phyloP scores from a whole-genome alignment of 495 filamentous ascomycete species.

The Thermothielavioides terrestris region DNA sequence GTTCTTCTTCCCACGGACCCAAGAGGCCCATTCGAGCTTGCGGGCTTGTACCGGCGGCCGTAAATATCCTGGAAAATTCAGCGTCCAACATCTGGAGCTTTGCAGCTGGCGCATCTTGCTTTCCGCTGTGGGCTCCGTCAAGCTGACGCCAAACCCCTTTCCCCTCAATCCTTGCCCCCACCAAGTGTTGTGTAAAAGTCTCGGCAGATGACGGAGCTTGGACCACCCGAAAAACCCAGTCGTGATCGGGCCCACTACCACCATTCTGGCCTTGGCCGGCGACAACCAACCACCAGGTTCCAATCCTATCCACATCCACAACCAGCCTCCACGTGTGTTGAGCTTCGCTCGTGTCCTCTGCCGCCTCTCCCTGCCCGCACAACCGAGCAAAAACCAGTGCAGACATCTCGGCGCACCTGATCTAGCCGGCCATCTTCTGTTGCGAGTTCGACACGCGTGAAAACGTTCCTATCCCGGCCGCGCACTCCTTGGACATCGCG shows the following conservation, averaged over 20 bases:
- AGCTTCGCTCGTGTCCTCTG: conserved; percentile 14
- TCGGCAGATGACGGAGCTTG: conserved; percentile 15
- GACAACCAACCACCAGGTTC: conserved; percentile 21
- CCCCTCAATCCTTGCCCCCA: too few relatives aligned
- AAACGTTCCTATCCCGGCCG: not conserved
- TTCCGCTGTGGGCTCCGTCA: too few relatives aligned
- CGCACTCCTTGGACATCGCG: too few relatives aligned
- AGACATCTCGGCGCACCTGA: not conserved
- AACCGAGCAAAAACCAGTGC: not conserved
- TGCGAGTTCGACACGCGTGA: not conserved
- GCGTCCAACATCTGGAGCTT: too few relatives aligned
- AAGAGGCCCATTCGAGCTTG: too few relatives aligned
- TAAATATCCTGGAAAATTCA: too few relatives aligned
- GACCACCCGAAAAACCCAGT: conserved; percentile 20
- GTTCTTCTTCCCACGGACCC: too few relatives aligned
- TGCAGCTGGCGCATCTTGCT: too few relatives aligned
- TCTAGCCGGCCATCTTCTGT: too few relatives aligned
- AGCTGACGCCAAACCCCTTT: too few relatives aligned
- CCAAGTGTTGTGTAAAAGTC: too few relatives aligned
- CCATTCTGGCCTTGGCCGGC: conserved; percentile 19
- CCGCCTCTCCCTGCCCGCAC: conserved; percentile 1
- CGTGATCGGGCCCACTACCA: conserved; percentile 18
- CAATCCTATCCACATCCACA: conserved; percentile 21
- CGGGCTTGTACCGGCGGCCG: too few relatives aligned
- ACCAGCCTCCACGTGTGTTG: conserved; percentile 17